phyloP scores from a whole-genome alignment of 2,329 filamentous ascomycete species.

The Penicillium glabrum region DNA sequence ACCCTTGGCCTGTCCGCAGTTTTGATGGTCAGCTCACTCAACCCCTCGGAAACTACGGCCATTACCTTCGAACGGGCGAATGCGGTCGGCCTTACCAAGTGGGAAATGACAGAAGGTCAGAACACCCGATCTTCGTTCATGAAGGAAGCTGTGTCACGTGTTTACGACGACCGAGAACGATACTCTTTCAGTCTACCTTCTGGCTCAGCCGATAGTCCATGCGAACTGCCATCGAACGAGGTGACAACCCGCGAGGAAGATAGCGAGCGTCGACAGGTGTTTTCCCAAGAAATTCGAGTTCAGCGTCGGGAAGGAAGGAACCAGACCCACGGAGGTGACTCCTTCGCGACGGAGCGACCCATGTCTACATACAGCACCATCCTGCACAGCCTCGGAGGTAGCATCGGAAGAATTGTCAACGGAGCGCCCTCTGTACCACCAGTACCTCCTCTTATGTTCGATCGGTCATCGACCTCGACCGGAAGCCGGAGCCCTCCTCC shows the following conservation, averaged over 20 bases:
- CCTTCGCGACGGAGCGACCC: constrained; percentile 37
- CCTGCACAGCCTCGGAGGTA: constrained; percentile 35
- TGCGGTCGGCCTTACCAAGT: constrained; percentile 57
- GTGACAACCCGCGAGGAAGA: constrained; percentile 11
- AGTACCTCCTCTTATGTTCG: constrained; percentile 4
- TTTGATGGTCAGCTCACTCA: constrained; percentile 50
- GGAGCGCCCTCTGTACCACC: constrained; percentile 4
- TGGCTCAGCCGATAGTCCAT: constrained; percentile 10
- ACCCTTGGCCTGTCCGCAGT: constrained; percentile 59
- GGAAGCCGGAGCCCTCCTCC: constrained; percentile 13
- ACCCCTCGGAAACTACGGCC: constrained; percentile 38
- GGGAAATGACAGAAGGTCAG: constrained; percentile 50
- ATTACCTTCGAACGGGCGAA: constrained; percentile 55
- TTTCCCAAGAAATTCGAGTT: constrained; percentile 34
- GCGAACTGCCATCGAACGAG: not conserved
- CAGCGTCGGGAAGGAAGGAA: constrained; percentile 18
- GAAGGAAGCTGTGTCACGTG: constrained; percentile 59
- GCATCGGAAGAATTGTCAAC: constrained; percentile 27
- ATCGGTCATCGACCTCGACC: constrained; percentile 17
- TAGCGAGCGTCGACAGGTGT: constrained; percentile 32
- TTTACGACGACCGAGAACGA: constrained; percentile 52
- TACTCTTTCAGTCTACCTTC: constrained; percentile 7
- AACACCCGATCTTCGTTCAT: constrained; percentile 58
- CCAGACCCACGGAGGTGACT: constrained; percentile 11
- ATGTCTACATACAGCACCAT: constrained; percentile 41